These are phyloP conservation scores for Gracilaria caudata DNA, from an alignment of 23 red algal species.

Conservation along the genomic window DNA sequence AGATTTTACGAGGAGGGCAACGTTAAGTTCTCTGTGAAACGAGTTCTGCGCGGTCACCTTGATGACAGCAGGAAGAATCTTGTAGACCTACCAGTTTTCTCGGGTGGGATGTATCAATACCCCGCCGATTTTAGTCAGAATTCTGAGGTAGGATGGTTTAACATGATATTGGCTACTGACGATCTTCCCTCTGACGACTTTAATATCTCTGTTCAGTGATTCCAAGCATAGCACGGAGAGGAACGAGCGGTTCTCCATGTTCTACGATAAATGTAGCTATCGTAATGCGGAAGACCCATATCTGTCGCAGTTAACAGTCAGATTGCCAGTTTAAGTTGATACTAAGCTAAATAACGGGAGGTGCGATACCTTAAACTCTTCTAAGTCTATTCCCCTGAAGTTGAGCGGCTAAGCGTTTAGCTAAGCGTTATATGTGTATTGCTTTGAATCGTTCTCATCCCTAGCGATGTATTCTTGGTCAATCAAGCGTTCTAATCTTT, in stretches of 20 bases:
- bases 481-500: conserved; percentile 88
- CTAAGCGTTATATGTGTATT: conserved; percentile 86
- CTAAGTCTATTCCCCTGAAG: neutral
- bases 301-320: conserved; percentile 29
- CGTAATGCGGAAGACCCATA: neutral
- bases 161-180: conserved; percentile 61
- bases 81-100: conserved; percentile 53
- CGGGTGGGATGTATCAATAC: conserved; percentile 55
- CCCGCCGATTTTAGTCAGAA: conserved; percentile 55
- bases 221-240: neutral
- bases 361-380: neutral
- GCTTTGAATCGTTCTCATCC: conserved; percentile 65
- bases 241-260: neutral
- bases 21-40: conserved; percentile 51
- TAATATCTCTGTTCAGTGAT: conserved; percentile 51
- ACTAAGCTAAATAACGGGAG: conserved; percentile 26
- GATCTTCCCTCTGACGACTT: conserved; percentile 62
- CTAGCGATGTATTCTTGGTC: conserved; percentile 87
- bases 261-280: neutral
- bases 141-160: conserved; percentile 64
- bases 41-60: conserved; percentile 66
- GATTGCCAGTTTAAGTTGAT: conserved; percentile 29
- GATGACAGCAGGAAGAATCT: conserved; percentile 68
- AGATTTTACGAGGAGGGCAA: conserved; percentile 39
- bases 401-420: neutral